Percentiles rank a stretch among this genome's conserved stretches.
These are phyloP conservation scores for Limnomonas spitsbergensis DNA, from an alignment of 139 green algal genomes.

Conservation along the genomic window DNA sequence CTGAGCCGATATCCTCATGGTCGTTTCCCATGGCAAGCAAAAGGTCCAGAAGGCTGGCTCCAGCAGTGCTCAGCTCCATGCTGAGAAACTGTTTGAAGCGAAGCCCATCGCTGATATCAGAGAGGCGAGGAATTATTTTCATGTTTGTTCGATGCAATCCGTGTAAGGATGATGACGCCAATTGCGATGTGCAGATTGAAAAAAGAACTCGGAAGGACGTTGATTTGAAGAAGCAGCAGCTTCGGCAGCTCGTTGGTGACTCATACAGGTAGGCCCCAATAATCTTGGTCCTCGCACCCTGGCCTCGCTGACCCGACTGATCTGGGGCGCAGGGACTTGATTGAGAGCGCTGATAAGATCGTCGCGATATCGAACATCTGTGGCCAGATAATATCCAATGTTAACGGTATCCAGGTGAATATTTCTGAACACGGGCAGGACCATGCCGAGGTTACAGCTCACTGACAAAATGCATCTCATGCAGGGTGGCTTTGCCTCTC, in stretches of 20 bases:
- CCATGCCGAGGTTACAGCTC: too few species aligned
- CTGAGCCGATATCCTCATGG: too few species aligned
- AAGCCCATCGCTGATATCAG: constrained; percentile 79
- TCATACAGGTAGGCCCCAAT: constrained; percentile 68
- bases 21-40: too few species aligned
- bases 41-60: too few species aligned
- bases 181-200: constrained; percentile 15
- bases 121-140: constrained; percentile 38
- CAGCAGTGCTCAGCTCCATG: constrained; percentile 11
- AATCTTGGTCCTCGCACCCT: not conserved
- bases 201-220: constrained; percentile 67
- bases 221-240: constrained; percentile 90
- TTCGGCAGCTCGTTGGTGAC: constrained; percentile 90
- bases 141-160: too few species aligned
- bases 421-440: not conserved
- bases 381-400: constrained; percentile 53
- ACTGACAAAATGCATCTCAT: not conserved
- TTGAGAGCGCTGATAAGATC: constrained; percentile 89
- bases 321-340: constrained; percentile 74
- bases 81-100: constrained; percentile 79
- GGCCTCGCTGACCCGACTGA: not conserved
- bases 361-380: constrained; percentile 70
- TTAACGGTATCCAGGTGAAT: constrained; percentile 57
- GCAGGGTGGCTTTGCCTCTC: constrained; percentile 40
- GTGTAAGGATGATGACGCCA: not conserved